These are phyloP conservation scores for Pythium dissotocum DNA, from an alignment of 352 stramenopile species.

Conservation along the genomic window DNA sequence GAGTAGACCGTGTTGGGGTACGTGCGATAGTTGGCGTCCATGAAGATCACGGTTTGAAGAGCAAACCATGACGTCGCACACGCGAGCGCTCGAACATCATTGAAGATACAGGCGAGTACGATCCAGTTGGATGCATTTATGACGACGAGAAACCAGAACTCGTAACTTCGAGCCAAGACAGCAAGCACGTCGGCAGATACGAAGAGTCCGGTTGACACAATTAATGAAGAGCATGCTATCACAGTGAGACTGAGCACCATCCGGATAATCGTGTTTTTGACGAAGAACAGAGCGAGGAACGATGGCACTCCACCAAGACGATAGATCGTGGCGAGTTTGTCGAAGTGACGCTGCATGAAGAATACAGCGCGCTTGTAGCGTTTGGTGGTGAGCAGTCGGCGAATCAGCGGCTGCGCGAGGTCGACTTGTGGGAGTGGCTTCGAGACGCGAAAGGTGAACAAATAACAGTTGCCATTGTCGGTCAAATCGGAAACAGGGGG, in stretches of 20 bases:
- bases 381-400: neutral
- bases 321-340: slow-evolving; percentile 9
- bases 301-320: slow-evolving; percentile 1
- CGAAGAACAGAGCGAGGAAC: slow-evolving; percentile 2
- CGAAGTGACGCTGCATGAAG: slow-evolving; percentile 4
- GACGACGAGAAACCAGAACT: slow-evolving; percentile 20
- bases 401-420: neutral
- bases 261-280: no score
- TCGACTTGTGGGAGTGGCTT: slow-evolving; percentile 1
- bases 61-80: slow-evolving; percentile 12
- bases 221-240: neutral
- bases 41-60: slow-evolving; percentile 13
- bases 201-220: slow-evolving; percentile 12
- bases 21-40: slow-evolving; percentile 22
- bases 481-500: neutral
- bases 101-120: slow-evolving; percentile 4
- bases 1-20: slow-evolving; percentile 12
- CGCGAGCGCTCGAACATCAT: neutral
- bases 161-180: slow-evolving; percentile 7
- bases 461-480: neutral
- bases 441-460: neutral
- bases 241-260: neutral
- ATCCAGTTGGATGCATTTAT: slow-evolving; percentile 18
- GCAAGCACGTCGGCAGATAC: slow-evolving; percentile 5
- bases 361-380: neutral